phyloP scores from a whole-genome alignment of 2,329 filamentous ascomycete species.

The Fusarium mexicanum region DNA sequence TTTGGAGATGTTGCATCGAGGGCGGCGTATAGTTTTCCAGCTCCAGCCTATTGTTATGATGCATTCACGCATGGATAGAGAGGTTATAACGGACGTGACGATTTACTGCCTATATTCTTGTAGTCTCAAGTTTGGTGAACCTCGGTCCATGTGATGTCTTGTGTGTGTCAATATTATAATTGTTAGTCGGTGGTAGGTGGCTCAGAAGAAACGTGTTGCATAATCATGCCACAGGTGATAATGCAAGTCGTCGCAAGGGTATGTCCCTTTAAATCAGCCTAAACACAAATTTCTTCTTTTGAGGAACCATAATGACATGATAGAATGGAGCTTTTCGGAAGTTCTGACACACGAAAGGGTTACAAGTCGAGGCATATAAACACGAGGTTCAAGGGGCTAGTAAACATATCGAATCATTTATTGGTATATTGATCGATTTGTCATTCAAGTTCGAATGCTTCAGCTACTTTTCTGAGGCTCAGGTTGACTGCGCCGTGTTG shows the following conservation, averaged over 20 bases:
- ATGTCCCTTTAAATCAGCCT: neutral
- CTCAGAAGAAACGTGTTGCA: neutral
- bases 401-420: constrained; percentile 1
- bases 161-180: neutral
- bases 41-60: constrained; percentile 27
- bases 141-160: neutral
- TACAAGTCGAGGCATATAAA: neutral
- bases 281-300: neutral
- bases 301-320: neutral
- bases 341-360: neutral
- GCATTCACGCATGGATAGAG: constrained; percentile 34
- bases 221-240: neutral
- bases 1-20: constrained; percentile 24
- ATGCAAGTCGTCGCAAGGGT: neutral
- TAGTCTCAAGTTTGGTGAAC: neutral
- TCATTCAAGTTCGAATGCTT: constrained; percentile 15
- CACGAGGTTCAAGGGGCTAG: neutral
- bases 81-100: constrained; percentile 36
- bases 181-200: neutral
- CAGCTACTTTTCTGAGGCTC: constrained; percentile 1
- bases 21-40: constrained; percentile 24
- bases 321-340: neutral
- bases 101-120: constrained; percentile 21
- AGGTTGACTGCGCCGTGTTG: constrained; percentile 15
- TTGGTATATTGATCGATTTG: neutral